These are phyloP conservation scores for Plasmodium gonderi DNA, from an alignment of 169 alveolate species.

Conservation along the genomic window DNA sequence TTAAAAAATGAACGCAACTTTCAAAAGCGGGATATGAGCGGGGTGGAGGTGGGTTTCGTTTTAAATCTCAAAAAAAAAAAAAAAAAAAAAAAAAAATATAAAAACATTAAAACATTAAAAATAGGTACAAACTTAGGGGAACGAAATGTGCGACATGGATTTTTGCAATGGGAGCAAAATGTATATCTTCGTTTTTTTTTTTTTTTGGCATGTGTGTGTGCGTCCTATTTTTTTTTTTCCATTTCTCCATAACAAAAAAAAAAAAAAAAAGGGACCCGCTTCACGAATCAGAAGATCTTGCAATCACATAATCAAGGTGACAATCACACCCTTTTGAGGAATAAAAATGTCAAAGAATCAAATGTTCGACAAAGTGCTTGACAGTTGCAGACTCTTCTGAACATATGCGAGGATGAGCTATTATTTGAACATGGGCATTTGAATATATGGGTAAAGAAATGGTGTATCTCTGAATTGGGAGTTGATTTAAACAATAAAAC, in stretches of 20 bases:
- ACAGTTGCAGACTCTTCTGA: constrained; percentile 64
- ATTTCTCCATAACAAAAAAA: too few relatives aligned
- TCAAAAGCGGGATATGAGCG: too few relatives aligned
- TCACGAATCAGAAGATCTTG: too few relatives aligned
- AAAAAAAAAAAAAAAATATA: too few relatives aligned
- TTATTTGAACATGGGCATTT: constrained; percentile 72
- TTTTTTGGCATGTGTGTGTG: too few relatives aligned
- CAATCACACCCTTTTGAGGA: neutral
- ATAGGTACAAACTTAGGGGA: too few relatives aligned
- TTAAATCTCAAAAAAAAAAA: neutral
- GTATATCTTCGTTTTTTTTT: too few relatives aligned
- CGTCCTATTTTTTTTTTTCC: too few relatives aligned
- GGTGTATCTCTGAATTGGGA: constrained; percentile 51
- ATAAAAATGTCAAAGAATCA: constrained; percentile 28
- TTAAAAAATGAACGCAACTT: neutral
- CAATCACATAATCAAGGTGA: neutral
- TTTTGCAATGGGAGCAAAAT: too few relatives aligned
- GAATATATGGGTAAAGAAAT: constrained; percentile 52
- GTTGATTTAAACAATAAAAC: constrained; percentile 45
- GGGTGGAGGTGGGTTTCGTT: neutral
- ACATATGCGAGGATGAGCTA: constrained; percentile 66
- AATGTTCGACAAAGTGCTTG: constrained; percentile 55
- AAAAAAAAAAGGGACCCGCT: too few relatives aligned
- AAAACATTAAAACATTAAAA: too few relatives aligned
- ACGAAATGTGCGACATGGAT: too few relatives aligned